Percentiles rank a stretch among this genome's conserved stretches.
These are phyloP conservation scores for Isochrysis galbana DNA, from an alignment of 78 protist genomes.

Conservation along the genomic window DNA sequence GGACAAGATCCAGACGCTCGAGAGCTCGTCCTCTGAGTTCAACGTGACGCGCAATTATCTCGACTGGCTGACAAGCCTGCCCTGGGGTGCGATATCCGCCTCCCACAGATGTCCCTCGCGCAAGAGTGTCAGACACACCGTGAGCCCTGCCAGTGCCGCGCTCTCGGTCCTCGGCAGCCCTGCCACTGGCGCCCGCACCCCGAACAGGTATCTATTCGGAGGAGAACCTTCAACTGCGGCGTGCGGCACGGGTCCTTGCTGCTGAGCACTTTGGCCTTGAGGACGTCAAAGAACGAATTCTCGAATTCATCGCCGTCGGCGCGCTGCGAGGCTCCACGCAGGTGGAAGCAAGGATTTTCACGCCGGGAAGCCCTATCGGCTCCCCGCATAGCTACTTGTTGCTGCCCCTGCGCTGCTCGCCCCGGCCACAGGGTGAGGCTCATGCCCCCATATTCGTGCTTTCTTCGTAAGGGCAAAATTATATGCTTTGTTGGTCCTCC, in stretches of 20 bases:
- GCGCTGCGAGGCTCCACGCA: slow-evolving; percentile 51
- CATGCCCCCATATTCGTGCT: too few relatives aligned
- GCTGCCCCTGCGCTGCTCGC: too few relatives aligned
- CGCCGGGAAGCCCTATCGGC: too few relatives aligned
- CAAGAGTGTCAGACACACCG: too few relatives aligned
- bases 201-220: slow-evolving; percentile 50
- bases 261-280: slow-evolving; percentile 43
- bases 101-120: too few relatives aligned
- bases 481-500: slow-evolving; percentile 84
- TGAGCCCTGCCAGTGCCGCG: too few relatives aligned
- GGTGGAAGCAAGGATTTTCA: too few relatives aligned
- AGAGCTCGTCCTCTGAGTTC: slow-evolving; percentile 79
- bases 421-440: too few relatives aligned
- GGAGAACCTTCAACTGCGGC: slow-evolving; percentile 55
- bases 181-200: too few relatives aligned
- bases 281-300: slow-evolving; percentile 90
- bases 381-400: too few relatives aligned
- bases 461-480: slow-evolving; percentile 88
- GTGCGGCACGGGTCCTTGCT: neutral
- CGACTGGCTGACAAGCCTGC: slow-evolving; percentile 90
- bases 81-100: too few relatives aligned
- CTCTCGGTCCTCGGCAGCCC: too few relatives aligned
- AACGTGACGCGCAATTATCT: slow-evolving; percentile 87
- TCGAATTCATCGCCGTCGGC: slow-evolving; percentile 90
- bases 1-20: slow-evolving; percentile 51